phyloP scores from a whole-genome alignment of 75 land plant species.

The Selaginella moellendorffii region DNA sequence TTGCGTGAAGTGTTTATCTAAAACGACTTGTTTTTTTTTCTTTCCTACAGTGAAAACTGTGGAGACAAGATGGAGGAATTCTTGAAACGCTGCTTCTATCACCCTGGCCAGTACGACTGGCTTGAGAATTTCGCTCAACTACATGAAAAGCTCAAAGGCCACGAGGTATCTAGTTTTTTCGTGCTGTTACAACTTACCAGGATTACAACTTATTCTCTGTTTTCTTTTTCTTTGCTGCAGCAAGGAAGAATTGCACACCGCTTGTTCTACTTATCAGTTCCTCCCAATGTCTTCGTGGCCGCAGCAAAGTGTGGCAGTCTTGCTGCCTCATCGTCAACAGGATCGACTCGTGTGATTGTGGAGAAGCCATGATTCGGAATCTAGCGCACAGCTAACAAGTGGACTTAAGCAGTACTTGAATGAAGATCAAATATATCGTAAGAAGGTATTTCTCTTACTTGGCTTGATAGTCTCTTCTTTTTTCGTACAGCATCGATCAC shows the following conservation, averaged over 20 bases:
- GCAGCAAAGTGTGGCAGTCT: neutral
- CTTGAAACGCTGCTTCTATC: conserved; percentile 37
- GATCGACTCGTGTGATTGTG: neutral
- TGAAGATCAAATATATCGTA: conserved; percentile 62
- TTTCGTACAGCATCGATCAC: conserved; percentile 64
- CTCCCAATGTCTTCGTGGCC: conserved; percentile 34
- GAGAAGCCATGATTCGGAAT: conserved; percentile 62
- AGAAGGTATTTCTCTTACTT: neutral
- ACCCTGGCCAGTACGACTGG: conserved; percentile 40
- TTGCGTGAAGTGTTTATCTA: conserved; percentile 9
- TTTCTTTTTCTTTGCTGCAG: neutral
- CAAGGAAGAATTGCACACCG: conserved; percentile 28
- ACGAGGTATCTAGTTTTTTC: conserved; percentile 35
- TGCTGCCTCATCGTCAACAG: neutral
- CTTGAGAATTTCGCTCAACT: conserved; percentile 44
- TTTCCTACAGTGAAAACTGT: conserved; percentile 40
- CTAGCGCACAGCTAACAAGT: conserved; percentile 42
- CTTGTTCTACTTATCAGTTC: conserved; percentile 66
- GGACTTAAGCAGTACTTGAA: conserved; percentile 34
- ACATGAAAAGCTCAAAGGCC: conserved; percentile 24
- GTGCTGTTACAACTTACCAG: neutral
- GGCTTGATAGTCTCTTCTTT: neutral
- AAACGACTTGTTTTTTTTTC: neutral
- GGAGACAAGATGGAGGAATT: conserved; percentile 45
- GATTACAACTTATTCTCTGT: neutral